Percentiles rank a stretch among this genome's conserved stretches.
Evolutionary conservation across 345 rosid species (phyloP).

Genomic region (Lenwebbia sp.): DNA sequence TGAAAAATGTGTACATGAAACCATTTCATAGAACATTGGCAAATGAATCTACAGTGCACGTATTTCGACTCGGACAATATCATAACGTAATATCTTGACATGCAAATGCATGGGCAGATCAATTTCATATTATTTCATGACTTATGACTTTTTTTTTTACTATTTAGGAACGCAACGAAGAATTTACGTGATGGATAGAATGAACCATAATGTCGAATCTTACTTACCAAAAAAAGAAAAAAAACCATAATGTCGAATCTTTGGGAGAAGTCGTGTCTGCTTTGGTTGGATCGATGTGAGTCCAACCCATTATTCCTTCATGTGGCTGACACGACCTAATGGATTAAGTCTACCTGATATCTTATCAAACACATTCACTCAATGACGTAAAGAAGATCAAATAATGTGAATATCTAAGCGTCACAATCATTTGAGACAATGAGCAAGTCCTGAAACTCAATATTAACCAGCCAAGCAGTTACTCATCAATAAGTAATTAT

Average conservation of each 20-base stretch:
- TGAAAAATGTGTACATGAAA: not conserved
- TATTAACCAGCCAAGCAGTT: not conserved
- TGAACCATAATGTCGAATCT: not conserved
- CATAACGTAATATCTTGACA: not conserved
- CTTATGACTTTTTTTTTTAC: not conserved
- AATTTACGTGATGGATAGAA: not conserved
- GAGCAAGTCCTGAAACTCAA: not conserved
- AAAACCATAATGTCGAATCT: not conserved
- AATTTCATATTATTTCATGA: not conserved
- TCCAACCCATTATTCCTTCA: not conserved
- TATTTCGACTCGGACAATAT: not conserved
- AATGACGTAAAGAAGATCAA: rapidly evolving
- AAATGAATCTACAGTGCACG: not conserved
- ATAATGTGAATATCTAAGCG: not conserved
- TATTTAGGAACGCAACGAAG: not conserved
- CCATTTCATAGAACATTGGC: not conserved
- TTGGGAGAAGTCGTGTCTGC: not conserved
- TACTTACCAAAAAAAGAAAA: too few species aligned
- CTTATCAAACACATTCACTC: not conserved
- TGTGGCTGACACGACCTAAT: not conserved
- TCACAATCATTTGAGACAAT: not conserved
- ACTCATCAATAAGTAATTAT: not conserved
- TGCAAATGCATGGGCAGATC: not conserved
- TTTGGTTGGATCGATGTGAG: not conserved
- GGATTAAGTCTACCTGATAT: not conserved